Conservation (phyloP, 1,284 basidiomycete species). For the Golubevia sp. region DNA sequence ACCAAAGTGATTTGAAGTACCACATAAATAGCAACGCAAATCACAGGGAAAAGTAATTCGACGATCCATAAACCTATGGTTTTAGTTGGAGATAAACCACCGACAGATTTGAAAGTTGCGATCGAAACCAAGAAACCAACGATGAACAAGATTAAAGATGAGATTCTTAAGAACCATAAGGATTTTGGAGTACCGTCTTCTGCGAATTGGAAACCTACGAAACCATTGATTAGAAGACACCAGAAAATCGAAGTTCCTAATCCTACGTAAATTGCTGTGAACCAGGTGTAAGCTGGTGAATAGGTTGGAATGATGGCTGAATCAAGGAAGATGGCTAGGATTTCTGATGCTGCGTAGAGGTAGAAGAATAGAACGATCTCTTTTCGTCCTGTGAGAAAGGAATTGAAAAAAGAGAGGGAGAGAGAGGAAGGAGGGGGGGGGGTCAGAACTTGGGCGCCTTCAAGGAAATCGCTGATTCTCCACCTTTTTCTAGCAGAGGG, state of each 20-base stretch:
- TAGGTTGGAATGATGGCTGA: conserved; percentile 59
- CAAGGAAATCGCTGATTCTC: no score
- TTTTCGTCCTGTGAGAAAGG: conserved; percentile 25
- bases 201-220: conserved; percentile 58
- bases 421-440: no score
- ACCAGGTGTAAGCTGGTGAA: conserved; percentile 38
- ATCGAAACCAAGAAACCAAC: conserved; percentile 39
- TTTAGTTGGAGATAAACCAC: conserved; percentile 32
- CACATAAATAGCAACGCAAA: conserved; percentile 53
- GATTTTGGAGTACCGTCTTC: conserved; percentile 56
- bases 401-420: not conserved
- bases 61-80: conserved; percentile 46
- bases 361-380: conserved; percentile 60
- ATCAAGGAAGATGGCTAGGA: conserved; percentile 56
- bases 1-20: conserved; percentile 52
- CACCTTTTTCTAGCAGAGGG: no score
- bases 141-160: conserved; percentile 29
- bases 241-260: conserved; percentile 54
- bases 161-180: conserved; percentile 45
- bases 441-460: no score
- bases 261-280: conserved; percentile 52
- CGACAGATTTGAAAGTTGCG: conserved; percentile 43
- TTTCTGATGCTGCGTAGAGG: conserved; percentile 50
- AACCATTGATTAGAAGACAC: conserved; percentile 56
- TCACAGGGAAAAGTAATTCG: conserved; percentile 52